phyloP scores from a whole-genome alignment of 2,329 filamentous ascomycete species.

The Cadophora luteo-olivacea region DNA sequence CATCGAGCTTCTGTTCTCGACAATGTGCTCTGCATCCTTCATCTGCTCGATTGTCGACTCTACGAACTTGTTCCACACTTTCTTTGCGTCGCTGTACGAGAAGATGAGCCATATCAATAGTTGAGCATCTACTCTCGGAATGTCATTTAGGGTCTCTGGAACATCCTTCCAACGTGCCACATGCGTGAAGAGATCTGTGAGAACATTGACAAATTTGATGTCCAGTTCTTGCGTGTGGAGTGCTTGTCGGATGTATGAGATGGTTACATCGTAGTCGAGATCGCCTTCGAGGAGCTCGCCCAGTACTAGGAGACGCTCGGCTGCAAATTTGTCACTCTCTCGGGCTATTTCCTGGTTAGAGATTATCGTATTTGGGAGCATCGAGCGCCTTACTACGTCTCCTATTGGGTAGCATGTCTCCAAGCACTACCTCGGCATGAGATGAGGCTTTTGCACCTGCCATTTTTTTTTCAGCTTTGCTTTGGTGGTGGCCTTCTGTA shows the following conservation, averaged over 20 bases:
- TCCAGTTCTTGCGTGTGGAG: slow-evolving; percentile 5
- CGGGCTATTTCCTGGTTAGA: background rate
- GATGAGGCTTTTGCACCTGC: background rate
- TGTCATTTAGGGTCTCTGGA: background rate
- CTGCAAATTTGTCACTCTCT: background rate
- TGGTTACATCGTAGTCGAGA: background rate
- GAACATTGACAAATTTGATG: background rate
- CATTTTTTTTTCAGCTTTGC: background rate
- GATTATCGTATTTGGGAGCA: too few relatives aligned
- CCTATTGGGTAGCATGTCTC: background rate
- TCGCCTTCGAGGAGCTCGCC: background rate
- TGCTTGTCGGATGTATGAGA: background rate
- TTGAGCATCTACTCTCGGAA: background rate
- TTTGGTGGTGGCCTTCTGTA: too few relatives aligned
- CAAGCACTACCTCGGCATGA: background rate
- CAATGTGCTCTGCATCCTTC: background rate
- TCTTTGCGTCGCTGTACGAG: slow-evolving; percentile 1
- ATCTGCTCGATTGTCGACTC: background rate
- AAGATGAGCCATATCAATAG: slow-evolving; percentile 2
- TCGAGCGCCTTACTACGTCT: background rate
- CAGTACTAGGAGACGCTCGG: background rate
- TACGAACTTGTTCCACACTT: background rate
- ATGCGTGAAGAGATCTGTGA: background rate
- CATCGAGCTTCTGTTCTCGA: background rate
- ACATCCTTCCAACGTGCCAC: background rate